Conservation (phyloP, 2,329 filamentous ascomycete species). For the Fusarium robinianum region DNA sequence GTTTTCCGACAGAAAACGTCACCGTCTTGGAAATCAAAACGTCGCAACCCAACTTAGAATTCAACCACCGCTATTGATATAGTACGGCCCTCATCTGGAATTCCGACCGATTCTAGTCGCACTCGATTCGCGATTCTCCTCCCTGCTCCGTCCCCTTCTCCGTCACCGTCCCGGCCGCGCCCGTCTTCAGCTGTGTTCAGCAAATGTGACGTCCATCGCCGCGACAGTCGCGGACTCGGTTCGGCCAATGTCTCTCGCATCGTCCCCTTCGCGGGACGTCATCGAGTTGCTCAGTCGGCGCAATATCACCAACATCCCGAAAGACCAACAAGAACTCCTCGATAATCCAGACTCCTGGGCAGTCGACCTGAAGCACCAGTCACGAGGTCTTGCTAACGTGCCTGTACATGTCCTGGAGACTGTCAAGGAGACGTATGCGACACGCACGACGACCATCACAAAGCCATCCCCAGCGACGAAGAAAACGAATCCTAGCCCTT, state of each 20-base stretch:
- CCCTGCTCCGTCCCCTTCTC: conserved; percentile 1
- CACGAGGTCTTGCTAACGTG: conserved; percentile 39
- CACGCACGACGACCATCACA: conserved; percentile 2
- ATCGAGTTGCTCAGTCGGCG: conserved; percentile 34
- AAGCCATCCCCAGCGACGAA: conserved; percentile 6
- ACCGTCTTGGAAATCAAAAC: too few relatives aligned
- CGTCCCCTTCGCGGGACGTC: conserved; percentile 32
- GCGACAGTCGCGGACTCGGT: conserved; percentile 20
- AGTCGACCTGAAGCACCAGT: conserved; percentile 29
- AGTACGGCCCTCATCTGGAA: too few relatives aligned
- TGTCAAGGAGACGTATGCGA: conserved; percentile 33
- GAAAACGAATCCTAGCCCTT: conserved; percentile 11
- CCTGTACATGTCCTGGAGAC: conserved; percentile 44
- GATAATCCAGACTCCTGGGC: conserved; percentile 45
- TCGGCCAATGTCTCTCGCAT: conserved; percentile 37
- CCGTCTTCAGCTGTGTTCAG: conserved; percentile 10
- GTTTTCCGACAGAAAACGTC: too few relatives aligned
- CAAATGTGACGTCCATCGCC: conserved; percentile 32
- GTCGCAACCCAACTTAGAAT: too few relatives aligned
- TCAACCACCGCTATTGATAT: too few relatives aligned
- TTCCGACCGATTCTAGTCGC: not conserved
- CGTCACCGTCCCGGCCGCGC: conserved; percentile 5
- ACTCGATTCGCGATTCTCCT: not conserved
- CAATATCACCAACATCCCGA: conserved; percentile 41
- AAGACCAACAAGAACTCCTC: conserved; percentile 46